Percentiles rank a stretch among this genome's conserved stretches.
Evolutionary conservation across 106 monocot genomes (phyloP).

Genomic region (Cymbidium sinense): DNA sequence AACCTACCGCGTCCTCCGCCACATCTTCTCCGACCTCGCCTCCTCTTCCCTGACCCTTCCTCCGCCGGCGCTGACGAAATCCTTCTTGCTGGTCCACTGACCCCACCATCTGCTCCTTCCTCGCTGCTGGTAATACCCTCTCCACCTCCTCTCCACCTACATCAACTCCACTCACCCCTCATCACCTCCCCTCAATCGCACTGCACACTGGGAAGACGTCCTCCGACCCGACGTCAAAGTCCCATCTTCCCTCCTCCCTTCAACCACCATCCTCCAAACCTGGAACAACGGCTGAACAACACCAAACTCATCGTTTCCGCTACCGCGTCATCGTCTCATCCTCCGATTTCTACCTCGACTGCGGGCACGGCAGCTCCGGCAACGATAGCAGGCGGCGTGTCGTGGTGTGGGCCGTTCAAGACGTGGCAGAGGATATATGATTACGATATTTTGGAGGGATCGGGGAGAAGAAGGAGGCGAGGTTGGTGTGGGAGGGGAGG

Average conservation of each 20-base stretch:
- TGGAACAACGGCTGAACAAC: slow-evolving; percentile 83
- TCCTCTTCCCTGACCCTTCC: slow-evolving; percentile 69
- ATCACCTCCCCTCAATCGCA: slow-evolving; percentile 51
- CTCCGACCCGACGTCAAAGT: slow-evolving; percentile 36
- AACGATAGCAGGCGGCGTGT: slow-evolving; percentile 79
- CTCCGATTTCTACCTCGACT: slow-evolving; percentile 82
- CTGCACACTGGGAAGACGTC: slow-evolving; percentile 79
- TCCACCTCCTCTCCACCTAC: slow-evolving; percentile 59
- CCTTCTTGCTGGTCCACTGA: slow-evolving; percentile 74
- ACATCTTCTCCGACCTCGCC: slow-evolving; percentile 51
- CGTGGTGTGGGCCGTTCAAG: slow-evolving; percentile 50
- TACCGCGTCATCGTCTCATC: slow-evolving; percentile 79
- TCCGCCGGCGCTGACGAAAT: slow-evolving; percentile 85
- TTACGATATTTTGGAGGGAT: slow-evolving; percentile 3
- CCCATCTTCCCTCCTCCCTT: slow-evolving; percentile 20
- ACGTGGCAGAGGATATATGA: slow-evolving; percentile 27
- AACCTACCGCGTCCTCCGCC: slow-evolving; percentile 60
- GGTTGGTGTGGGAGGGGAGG: slow-evolving; percentile 76
- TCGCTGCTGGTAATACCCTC: slow-evolving; percentile 41
- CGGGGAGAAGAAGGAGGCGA: slow-evolving; percentile 35
- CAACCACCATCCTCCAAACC: slow-evolving; percentile 71
- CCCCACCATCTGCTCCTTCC: slow-evolving; percentile 32
- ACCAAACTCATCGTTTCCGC: slow-evolving; percentile 52
- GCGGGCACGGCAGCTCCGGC: slow-evolving; percentile 78
- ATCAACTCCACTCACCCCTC: slow-evolving; percentile 44